Evolutionary conservation across 2,329 filamentous ascomycete genomes (phyloP).

Genomic region (Microdochium nivale): DNA sequence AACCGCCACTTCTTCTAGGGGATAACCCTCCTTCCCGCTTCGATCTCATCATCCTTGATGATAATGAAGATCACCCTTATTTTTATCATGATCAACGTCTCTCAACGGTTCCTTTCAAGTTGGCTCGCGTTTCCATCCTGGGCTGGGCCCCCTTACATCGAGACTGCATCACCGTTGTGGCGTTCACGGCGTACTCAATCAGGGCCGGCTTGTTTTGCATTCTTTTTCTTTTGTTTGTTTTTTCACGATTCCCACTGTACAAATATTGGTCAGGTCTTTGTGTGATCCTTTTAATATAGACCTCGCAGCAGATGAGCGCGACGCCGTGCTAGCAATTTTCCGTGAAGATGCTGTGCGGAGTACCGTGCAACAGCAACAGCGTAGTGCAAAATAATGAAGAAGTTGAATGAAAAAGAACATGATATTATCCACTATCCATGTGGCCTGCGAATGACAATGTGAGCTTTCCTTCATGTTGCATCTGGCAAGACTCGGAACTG

Average conservation of each 20-base stretch:
- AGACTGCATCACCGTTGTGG: not conserved
- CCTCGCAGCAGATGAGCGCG: not conserved
- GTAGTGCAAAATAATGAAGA: not conserved
- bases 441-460: too few species aligned
- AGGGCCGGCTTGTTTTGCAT: not conserved
- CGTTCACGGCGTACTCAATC: not conserved
- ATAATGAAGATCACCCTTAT: not conserved
- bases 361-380: not conserved
- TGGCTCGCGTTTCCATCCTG: not conserved
- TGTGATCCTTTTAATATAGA: not conserved
- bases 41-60: not conserved
- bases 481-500: too few species aligned
- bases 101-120: not conserved
- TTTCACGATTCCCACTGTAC: not conserved
- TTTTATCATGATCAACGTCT: conserved; percentile 19
- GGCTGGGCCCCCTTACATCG: not conserved
- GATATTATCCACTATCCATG: too few species aligned
- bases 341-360: not conserved
- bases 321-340: not conserved
- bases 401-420: not conserved
- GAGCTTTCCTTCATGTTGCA: too few species aligned
- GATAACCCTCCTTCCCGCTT: not conserved
- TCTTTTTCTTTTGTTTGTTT: not conserved
- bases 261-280: not conserved
- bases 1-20: conserved; percentile 28